phyloP scores from a whole-genome alignment of 495 filamentous ascomycete genomes.

The Penicillium pulvis region DNA sequence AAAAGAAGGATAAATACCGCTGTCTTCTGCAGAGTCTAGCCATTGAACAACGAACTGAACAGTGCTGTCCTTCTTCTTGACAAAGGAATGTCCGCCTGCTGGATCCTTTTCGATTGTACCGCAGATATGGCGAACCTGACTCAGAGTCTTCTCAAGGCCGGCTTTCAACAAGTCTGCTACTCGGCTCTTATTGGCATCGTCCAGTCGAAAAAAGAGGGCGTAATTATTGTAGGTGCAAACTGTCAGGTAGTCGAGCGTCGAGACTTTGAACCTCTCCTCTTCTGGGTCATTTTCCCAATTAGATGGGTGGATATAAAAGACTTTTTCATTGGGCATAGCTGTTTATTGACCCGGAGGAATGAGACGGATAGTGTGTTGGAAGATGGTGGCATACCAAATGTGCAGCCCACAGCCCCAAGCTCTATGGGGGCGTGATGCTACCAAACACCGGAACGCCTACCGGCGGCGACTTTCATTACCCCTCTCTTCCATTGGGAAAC shows the following conservation, averaged over 20 bases:
- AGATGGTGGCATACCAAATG: too few relatives aligned
- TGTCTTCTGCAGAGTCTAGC: conserved; percentile 34
- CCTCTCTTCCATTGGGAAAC: too few relatives aligned
- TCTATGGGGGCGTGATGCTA: too few relatives aligned
- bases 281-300: conserved; percentile 27
- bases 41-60: conserved; percentile 45
- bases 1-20: conserved; percentile 25
- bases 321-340: conserved; percentile 14
- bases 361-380: too few relatives aligned
- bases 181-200: conserved; percentile 32
- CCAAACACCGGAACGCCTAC: too few relatives aligned
- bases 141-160: conserved; percentile 44
- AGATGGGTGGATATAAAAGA: conserved; percentile 14
- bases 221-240: conserved; percentile 28
- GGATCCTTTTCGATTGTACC: conserved; percentile 45
- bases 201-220: conserved; percentile 41
- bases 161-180: conserved; percentile 26
- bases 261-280: conserved; percentile 26
- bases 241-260: conserved; percentile 25
- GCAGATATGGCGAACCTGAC: conserved; percentile 42
- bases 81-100: conserved; percentile 37
- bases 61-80: conserved; percentile 43
- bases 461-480: too few relatives aligned
- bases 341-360: background rate
- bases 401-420: too few relatives aligned